Percentiles rank a stretch among this genome's conserved stretches.
Evolutionary conservation across 805 yeast species (phyloP).

Genomic region (Pichia scutulata): DNA sequence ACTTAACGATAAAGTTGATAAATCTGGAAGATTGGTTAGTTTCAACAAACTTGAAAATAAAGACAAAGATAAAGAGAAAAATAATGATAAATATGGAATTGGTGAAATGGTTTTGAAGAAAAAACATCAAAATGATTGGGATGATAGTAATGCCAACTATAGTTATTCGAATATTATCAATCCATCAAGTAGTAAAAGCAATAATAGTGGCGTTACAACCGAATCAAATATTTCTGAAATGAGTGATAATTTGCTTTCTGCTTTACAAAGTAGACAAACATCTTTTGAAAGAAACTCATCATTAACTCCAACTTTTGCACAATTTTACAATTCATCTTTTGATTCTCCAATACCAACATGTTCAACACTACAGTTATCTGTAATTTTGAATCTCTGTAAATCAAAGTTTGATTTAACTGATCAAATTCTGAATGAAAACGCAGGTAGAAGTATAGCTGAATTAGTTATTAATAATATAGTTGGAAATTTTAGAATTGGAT

Average conservation of each 20-base stretch:
- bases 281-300: slow-evolving; percentile 5
- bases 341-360: slow-evolving; percentile 45
- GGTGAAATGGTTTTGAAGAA: slow-evolving; percentile 65
- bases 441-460: slow-evolving; percentile 58
- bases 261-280: not conserved
- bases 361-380: slow-evolving; percentile 72
- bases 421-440: slow-evolving; percentile 48
- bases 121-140: slow-evolving; percentile 47
- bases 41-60: slow-evolving; percentile 47
- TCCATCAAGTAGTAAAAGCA: not conserved
- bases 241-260: not conserved
- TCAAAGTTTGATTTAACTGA: slow-evolving; percentile 46
- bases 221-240: not conserved
- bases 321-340: slow-evolving; percentile 12
- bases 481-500: slow-evolving; percentile 57
- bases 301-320: slow-evolving; percentile 7
- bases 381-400: slow-evolving; percentile 54
- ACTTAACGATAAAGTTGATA: slow-evolving; percentile 48
- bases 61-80: slow-evolving; percentile 43
- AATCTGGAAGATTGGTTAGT: slow-evolving; percentile 57
- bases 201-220: not conserved
- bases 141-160: slow-evolving; percentile 22
- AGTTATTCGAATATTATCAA: slow-evolving; percentile 3
- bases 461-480: slow-evolving; percentile 58
- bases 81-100: slow-evolving; percentile 47